A percentile compares a stretch with the other conserved stretches of the same genome.
Evolutionary conservation across 2,329 filamentous ascomycete species (phyloP).

Genomic region (Teratosphaeria nubilosa): DNA sequence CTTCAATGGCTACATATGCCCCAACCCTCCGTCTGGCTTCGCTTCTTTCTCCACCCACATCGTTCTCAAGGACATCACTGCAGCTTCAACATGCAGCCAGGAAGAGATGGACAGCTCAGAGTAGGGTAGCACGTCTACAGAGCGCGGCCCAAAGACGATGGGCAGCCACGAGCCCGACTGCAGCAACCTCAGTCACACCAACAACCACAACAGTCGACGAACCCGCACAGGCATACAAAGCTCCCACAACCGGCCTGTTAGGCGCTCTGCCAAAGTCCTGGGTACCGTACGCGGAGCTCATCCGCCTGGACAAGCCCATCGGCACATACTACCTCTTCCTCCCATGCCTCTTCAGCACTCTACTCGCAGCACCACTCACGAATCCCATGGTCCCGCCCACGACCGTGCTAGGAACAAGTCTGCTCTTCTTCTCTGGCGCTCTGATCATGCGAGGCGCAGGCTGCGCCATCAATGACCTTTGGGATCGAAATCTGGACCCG

Average conservation of each 20-base stretch:
- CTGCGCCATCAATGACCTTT: slow-evolving; percentile 83
- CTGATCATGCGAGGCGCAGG: slow-evolving; percentile 80
- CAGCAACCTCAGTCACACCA: neutral
- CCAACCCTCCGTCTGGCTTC: slow-evolving; percentile 9
- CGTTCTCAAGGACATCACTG: slow-evolving; percentile 10
- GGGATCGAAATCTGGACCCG: slow-evolving; percentile 79
- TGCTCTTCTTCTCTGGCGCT: slow-evolving; percentile 64
- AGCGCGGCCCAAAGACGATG: neutral
- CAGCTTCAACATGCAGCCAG: slow-evolving; percentile 6
- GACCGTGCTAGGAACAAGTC: slow-evolving; percentile 53
- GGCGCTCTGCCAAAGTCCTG: slow-evolving; percentile 58
- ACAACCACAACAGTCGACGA: neutral
- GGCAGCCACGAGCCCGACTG: neutral
- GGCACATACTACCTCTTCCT: slow-evolving; percentile 81
- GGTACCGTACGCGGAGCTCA: slow-evolving; percentile 73
- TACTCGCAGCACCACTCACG: slow-evolving; percentile 64
- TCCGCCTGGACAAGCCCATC: slow-evolving; percentile 69
- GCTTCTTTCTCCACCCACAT: slow-evolving; percentile 4
- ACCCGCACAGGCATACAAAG: slow-evolving; percentile 41
- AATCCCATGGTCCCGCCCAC: slow-evolving; percentile 50
- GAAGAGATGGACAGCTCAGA: slow-evolving; percentile 7
- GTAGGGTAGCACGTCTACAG: neutral
- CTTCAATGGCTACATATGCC: slow-evolving; percentile 5
- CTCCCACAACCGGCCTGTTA: slow-evolving; percentile 62
- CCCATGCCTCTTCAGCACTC: slow-evolving; percentile 73